Base-by-base conservation (phyloP, 1,284 basidiomycete genomes). In the Melampsora allii-populina region DNA sequence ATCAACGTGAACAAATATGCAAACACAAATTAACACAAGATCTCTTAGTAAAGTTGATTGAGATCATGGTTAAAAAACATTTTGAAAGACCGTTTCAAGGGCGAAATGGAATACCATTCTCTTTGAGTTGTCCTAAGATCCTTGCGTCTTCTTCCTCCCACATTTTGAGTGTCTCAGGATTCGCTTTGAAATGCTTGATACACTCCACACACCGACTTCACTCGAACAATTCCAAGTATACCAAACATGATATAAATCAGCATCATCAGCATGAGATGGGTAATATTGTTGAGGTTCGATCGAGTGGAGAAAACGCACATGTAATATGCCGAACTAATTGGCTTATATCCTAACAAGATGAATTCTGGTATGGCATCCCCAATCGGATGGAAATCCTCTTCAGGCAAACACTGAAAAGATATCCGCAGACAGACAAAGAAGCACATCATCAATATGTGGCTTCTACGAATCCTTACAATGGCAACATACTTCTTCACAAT, bases 401-500 rank as follows among this genome's bases (percentile, higher is more conserved):
- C 42, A 12, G 68, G 48, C 19, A 72, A 53, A 59, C 68, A 72
- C 59, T 61, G 21, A 24, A 17, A 9, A 61, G 6, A 56, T 14
- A 56, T 2, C 33, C 12, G 19, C 50, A n/a, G n/a, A 24, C 21
- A 29, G 27, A 10, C n/a, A 21, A 56, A 56, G 9, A 24, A 21
- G 21, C 9, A 14, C 39, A 10, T 42, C 39, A 42, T 42, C 12
- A 14, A 42, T 12, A 14, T 42, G 39, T 36, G 36, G 6, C 36
- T 36, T 36, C 36, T 7, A 7, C 6, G 10, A 10, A 7, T 10
- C 36, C 36, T 36, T 6, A 42, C 12, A 42, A 14, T 6, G 12
- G 12, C 7, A n/a, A 61, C 59, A 3, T n/a, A 61, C 59, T 17
- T 88, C 87, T 75, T 87, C 86, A 79, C 87, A 88, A 75, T 84